Percentiles rank a stretch among this genome's conserved stretches.
phyloP scores from a whole-genome alignment of 2,329 filamentous ascomycete genomes.

The Colletotrichum nymphaeae region DNA sequence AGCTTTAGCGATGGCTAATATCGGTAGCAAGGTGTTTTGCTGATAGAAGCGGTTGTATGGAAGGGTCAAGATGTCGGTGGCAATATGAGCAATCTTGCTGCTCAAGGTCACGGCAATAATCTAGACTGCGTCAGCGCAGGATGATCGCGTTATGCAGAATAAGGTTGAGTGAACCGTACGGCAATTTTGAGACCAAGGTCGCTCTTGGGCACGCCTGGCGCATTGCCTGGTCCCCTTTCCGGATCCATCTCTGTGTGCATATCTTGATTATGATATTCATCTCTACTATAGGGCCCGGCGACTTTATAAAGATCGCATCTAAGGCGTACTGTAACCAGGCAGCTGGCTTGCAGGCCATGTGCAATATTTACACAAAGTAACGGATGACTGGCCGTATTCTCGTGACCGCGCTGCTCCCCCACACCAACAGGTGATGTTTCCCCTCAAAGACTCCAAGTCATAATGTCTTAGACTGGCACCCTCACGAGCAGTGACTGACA shows the following conservation, averaged over 20 bases:
- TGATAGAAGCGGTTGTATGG: constrained; percentile 43
- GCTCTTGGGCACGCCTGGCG: constrained; percentile 23
- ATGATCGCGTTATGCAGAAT: not conserved
- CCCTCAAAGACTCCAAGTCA: constrained; percentile 11
- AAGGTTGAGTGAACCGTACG: not conserved
- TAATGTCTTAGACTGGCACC: constrained; percentile 18
- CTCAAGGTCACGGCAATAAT: constrained; percentile 22
- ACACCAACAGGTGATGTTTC: constrained; percentile 21
- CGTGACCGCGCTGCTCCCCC: constrained; percentile 25
- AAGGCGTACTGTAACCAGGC: not conserved
- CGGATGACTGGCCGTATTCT: constrained; percentile 28
- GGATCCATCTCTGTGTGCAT: constrained; percentile 1
- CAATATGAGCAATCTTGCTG: constrained; percentile 24
- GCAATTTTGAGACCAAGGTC: constrained; percentile 21
- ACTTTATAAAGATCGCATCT: constrained; percentile 21
- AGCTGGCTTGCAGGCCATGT: not conserved
- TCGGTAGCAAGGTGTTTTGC: constrained; percentile 41
- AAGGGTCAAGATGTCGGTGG: constrained; percentile 38
- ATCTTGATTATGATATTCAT: not conserved
- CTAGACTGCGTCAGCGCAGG: constrained; percentile 11
- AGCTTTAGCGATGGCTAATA: constrained; percentile 37
- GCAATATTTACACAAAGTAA: not conserved
- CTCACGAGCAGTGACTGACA: constrained; percentile 14
- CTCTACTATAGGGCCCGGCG: not conserved
- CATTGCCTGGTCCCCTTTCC: constrained; percentile 11